These are phyloP conservation scores for Ascochyta lentis DNA, from an alignment of 2,329 filamentous ascomycete genomes.

Conservation along the genomic window DNA sequence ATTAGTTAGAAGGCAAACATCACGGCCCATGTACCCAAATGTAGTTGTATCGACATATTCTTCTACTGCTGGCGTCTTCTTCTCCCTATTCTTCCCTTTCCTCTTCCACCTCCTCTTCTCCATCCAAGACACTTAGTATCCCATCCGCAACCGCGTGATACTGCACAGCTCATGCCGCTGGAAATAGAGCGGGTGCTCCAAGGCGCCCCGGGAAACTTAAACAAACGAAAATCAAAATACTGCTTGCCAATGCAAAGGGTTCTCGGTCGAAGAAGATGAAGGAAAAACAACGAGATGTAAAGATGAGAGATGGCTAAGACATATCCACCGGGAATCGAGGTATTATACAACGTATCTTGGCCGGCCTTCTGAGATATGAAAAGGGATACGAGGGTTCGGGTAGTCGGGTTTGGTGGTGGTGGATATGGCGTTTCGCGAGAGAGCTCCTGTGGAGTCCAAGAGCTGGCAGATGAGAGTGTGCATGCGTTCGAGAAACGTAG, in stretches of 20 bases:
- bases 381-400: constrained; percentile 18
- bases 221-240: constrained; percentile 7
- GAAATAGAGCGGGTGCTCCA: background rate
- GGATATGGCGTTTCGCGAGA: constrained; percentile 1
- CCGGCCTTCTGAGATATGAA: constrained; percentile 20
- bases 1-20: background rate
- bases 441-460: background rate
- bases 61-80: background rate
- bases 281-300: background rate
- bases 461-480: background rate
- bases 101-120: background rate
- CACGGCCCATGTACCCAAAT: background rate
- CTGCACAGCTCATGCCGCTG: background rate
- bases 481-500: background rate
- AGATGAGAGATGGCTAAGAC: background rate
- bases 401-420: constrained; percentile 1
- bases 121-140: background rate
- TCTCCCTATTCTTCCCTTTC: background rate
- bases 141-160: background rate
- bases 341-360: constrained; percentile 24
- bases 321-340: constrained; percentile 23
- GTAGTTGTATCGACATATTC: constrained; percentile 7
- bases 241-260: background rate
- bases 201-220: background rate
- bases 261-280: constrained; percentile 3